Conservation (phyloP, 2,329 filamentous ascomycete genomes). For the Mollisiaceae sp. region DNA sequence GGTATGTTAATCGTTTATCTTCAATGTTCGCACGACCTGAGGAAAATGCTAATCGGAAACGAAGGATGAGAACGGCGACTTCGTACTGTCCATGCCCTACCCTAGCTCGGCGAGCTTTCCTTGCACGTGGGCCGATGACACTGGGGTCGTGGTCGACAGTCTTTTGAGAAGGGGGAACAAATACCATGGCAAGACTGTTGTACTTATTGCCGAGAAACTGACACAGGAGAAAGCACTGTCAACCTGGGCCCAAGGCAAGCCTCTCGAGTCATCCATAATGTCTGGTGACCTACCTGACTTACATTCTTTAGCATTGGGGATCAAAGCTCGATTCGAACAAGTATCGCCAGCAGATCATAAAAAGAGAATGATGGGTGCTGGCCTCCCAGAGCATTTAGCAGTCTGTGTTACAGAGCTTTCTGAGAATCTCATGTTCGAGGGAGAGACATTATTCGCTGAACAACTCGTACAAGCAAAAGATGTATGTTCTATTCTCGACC, state of each 20-base stretch:
- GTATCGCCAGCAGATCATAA: conserved; percentile 3
- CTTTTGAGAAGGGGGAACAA: neutral
- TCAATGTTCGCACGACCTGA: neutral
- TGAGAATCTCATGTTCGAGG: neutral
- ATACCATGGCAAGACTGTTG: neutral
- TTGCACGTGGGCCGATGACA: neutral
- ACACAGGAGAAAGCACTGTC: neutral
- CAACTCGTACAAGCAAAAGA: neutral
- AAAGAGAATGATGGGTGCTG: neutral
- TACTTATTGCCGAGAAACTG: neutral
- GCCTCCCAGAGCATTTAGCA: neutral
- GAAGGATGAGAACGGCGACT: neutral
- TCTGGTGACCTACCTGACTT: neutral
- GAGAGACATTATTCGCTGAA: neutral
- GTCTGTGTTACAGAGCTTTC: neutral
- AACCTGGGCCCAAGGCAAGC: neutral
- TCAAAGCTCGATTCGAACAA: neutral
- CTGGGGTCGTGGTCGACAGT: neutral
- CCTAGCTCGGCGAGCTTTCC: neutral
- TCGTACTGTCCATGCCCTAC: neutral
- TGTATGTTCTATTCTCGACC: neutral
- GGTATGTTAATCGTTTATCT: neutral
- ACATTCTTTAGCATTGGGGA: neutral
- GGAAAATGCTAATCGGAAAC: neutral
- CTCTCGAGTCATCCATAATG: neutral